Evolutionary conservation across 495 filamentous ascomycete genomes (phyloP), one percentile per base, ranked within the genome.

Genomic region (Penicilliopsis zonata): DNA sequence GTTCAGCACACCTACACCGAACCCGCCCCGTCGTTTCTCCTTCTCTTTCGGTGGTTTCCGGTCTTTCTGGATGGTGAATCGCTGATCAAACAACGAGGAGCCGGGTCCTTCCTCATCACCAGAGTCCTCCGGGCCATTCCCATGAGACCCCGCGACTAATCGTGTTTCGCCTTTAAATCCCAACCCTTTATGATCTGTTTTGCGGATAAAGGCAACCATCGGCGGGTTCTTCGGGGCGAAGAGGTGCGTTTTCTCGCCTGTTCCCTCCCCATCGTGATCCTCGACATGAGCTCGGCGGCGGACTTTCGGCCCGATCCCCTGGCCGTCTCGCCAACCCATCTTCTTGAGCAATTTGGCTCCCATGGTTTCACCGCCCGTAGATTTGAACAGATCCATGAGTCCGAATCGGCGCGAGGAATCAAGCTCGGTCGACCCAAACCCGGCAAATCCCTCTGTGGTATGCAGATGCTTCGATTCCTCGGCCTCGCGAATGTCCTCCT

Each of bases 251-350:
- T 74, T 59, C 21, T 63, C 57, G 13, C 49, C 57, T 5, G 34
- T 38, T 5, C 50, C 40, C n/a, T 60, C 56, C 19, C 34, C 13
- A 1, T 35, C 51, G n/a, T 36, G 51, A 12, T 73, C 73, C 28
- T 75, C 82, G 6, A 87, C 58, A 30, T 76, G 66, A 26, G 84
- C 86, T 53, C 60, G 72, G 20, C 90, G 71, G 25, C 78, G 75
- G n/a, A 93, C 60, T 49, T 83, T 93, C 18, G 86, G 86, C 2
- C 90, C 92, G 31, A 96, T 71, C 1, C 92, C 90, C 50, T 95
- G 86, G 1, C 86, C 90, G 33, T 86, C 82, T 37, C 79, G 80
- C 90, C 92, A 98, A 9, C 90, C 90, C 92, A 98, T 96, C 47
- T 72, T 82, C 52, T 80, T 83, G 41, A 95, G 56, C 3, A 98